These are phyloP conservation scores for Obba rivulosa DNA, from an alignment of 768 basidiomycete genomes.

Conservation along the genomic window DNA sequence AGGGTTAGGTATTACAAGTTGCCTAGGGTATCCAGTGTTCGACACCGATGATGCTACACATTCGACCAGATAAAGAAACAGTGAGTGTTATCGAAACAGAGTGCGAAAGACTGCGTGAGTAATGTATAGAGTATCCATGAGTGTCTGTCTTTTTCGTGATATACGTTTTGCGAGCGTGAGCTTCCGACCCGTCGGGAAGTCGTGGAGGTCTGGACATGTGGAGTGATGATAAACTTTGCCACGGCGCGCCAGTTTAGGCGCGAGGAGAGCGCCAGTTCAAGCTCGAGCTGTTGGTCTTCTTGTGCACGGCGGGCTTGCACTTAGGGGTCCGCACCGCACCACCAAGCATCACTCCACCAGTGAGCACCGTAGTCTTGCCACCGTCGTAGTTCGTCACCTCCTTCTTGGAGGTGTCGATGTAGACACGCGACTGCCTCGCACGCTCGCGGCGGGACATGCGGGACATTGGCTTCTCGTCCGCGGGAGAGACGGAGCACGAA, in stretches of 20 bases:
- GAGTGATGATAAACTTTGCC: neutral
- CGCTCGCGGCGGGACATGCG: slow-evolving; percentile 66
- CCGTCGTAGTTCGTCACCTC: slow-evolving; percentile 84
- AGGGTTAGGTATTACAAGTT: slow-evolving; percentile 18
- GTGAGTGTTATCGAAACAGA: slow-evolving; percentile 7
- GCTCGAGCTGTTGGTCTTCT: slow-evolving; percentile 16
- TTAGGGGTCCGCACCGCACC: slow-evolving; percentile 25
- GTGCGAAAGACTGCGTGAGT: slow-evolving; percentile 9
- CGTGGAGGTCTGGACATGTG: slow-evolving; percentile 10
- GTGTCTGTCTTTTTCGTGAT: slow-evolving; percentile 13
- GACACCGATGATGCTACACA: slow-evolving; percentile 22
- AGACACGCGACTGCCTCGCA: slow-evolving; percentile 64
- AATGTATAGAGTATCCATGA: slow-evolving; percentile 5
- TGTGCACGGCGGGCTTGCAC: slow-evolving; percentile 25
- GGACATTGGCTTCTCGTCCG: slow-evolving; percentile 25
- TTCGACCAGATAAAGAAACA: slow-evolving; percentile 18
- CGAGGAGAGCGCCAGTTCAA: slow-evolving; percentile 56
- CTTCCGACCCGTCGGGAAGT: slow-evolving; percentile 9
- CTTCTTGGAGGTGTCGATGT: slow-evolving; percentile 66
- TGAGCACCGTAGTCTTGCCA: slow-evolving; percentile 83
- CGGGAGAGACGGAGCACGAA: slow-evolving; percentile 21
- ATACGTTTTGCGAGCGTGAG: slow-evolving; percentile 12
- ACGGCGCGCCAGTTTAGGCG: slow-evolving; percentile 27
- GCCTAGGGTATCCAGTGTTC: slow-evolving; percentile 23
- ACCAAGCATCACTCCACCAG: slow-evolving; percentile 86